These are phyloP conservation scores for Domatiomyces catenatus DNA, from an alignment of 2,329 filamentous ascomycete genomes.

Conservation along the genomic window DNA sequence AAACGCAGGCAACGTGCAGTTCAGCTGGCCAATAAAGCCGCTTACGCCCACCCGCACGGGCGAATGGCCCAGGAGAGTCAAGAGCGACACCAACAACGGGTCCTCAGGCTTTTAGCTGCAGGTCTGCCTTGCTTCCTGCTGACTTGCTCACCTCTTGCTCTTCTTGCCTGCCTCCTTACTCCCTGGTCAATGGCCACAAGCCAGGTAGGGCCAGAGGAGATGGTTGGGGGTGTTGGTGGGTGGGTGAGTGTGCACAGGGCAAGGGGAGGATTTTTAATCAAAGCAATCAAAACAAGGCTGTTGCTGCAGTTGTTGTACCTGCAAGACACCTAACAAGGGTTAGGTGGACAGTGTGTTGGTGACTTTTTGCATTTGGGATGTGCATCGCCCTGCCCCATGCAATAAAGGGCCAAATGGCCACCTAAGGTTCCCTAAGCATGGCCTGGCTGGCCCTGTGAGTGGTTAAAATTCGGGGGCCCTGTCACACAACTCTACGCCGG, in stretches of 20 bases:
- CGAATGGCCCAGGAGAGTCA: background rate
- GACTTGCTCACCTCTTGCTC: no score
- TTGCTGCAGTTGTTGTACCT: no score
- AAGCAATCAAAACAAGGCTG: no score
- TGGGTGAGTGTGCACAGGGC: no score
- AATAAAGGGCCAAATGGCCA: background rate
- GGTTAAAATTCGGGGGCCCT: background rate
- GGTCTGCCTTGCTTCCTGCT: no score
- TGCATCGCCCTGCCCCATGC: background rate
- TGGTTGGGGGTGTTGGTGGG: no score
- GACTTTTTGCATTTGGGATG: background rate
- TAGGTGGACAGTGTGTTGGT: background rate
- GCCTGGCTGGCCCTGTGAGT: background rate
- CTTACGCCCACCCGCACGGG: background rate
- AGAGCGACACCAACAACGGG: background rate
- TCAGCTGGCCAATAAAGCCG: background rate
- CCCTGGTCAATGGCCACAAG: no score
- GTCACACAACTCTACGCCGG: background rate
- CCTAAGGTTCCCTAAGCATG: background rate
- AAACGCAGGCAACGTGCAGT: background rate
- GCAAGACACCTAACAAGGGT: background rate
- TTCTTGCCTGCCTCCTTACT: no score
- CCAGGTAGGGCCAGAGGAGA: no score
- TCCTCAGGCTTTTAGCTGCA: background rate
- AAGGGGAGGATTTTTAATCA: no score